These are phyloP conservation scores for Microdochium nivale DNA, from an alignment of 2,329 filamentous ascomycete genomes.

Conservation along the genomic window DNA sequence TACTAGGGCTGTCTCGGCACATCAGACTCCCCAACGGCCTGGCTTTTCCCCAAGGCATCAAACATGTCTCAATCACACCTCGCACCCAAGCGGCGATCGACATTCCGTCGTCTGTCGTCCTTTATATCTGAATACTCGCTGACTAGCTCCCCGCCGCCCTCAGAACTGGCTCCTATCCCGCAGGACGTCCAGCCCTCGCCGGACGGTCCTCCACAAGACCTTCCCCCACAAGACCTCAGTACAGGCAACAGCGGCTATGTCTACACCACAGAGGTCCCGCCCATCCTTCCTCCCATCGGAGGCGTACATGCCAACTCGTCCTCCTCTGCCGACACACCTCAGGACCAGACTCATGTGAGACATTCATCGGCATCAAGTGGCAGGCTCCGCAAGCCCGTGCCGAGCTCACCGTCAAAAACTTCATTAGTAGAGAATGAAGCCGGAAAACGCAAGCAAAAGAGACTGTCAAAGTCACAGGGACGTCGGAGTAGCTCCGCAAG, in stretches of 20 bases:
- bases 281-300: background rate
- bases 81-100: constrained; percentile 13
- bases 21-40: constrained; percentile 2
- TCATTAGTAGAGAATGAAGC: background rate
- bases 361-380: background rate
- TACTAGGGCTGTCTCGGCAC: background rate
- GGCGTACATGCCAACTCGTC: background rate
- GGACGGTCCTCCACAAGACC: background rate
- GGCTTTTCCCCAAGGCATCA: constrained; percentile 2
- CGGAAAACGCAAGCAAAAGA: background rate
- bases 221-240: background rate
- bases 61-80: constrained; percentile 6
- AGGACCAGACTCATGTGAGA: background rate
- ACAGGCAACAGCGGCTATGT: background rate
- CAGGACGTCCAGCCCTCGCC: constrained; percentile 1
- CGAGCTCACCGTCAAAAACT: background rate
- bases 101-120: constrained; percentile 17
- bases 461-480: constrained; percentile 6
- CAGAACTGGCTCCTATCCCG: constrained; percentile 11
- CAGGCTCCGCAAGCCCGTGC: background rate
- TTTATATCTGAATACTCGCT: constrained; percentile 19
- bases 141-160: constrained; percentile 9
- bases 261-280: background rate
- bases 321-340: background rate
- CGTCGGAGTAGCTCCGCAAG: constrained; percentile 18